Conservation (phyloP, 495 filamentous ascomycete species). For the Hyaloscypha bicolor region DNA sequence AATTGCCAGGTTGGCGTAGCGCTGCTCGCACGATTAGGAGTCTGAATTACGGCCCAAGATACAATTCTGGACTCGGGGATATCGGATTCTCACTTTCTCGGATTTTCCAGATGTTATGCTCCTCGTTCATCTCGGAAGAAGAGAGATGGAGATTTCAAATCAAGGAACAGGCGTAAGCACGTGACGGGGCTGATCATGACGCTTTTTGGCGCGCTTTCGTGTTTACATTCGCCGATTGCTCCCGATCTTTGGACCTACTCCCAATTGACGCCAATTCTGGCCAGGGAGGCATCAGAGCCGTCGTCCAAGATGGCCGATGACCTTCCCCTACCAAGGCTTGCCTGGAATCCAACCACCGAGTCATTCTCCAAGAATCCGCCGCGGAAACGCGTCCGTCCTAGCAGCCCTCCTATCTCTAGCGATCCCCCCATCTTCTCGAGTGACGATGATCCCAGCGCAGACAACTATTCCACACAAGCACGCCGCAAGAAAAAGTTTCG, state of each 20-base stretch:
- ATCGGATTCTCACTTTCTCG: too few species aligned
- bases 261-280: constrained; percentile 4
- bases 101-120: too few species aligned
- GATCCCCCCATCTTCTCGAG: constrained; percentile 79
- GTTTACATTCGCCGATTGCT: not conserved
- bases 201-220: not conserved
- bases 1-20: too few species aligned
- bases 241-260: not conserved
- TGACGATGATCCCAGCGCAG: constrained; percentile 73
- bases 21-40: too few species aligned
- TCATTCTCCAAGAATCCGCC: constrained; percentile 33
- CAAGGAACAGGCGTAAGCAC: not conserved
- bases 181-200: not conserved
- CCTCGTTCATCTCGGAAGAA: too few species aligned
- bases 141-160: not conserved
- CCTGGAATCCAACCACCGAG: constrained; percentile 38
- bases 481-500: constrained; percentile 64
- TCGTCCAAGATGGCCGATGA: constrained; percentile 44
- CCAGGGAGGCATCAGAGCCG: not conserved
- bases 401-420: constrained; percentile 54
- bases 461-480: constrained; percentile 60
- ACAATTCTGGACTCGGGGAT: too few species aligned
- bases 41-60: too few species aligned
- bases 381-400: constrained; percentile 45
- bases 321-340: constrained; percentile 45